phyloP scores from a whole-genome alignment of 192 early-diverging fungal species.

The Obelidium mucronatum region DNA sequence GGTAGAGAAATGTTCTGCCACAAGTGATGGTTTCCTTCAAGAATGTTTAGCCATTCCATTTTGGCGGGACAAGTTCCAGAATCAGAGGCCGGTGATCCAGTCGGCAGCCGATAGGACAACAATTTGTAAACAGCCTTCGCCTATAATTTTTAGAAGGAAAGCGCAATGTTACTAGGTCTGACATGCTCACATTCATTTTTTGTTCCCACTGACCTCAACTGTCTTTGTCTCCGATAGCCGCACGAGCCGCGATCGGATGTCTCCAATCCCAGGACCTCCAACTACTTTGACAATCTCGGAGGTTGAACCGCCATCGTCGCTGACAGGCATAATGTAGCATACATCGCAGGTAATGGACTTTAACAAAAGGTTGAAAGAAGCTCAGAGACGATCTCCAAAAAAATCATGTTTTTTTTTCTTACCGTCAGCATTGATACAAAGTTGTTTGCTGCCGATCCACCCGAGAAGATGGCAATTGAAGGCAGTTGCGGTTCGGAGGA shows the following conservation, averaged over 20 bases:
- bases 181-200: background rate
- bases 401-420: no score
- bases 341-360: slow-evolving; percentile 63
- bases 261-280: slow-evolving; percentile 79
- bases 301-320: slow-evolving; percentile 68
- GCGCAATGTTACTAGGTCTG: background rate
- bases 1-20: slow-evolving; percentile 55
- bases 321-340: slow-evolving; percentile 72
- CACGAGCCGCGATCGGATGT: slow-evolving; percentile 71
- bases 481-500: no score
- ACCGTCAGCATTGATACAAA: slow-evolving; percentile 66
- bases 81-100: slow-evolving; percentile 53
- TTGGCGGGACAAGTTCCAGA: slow-evolving; percentile 50
- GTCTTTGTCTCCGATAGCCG: slow-evolving; percentile 69
- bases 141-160: slow-evolving; percentile 42
- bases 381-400: background rate
- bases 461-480: slow-evolving; percentile 70
- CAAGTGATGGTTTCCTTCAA: slow-evolving; percentile 71
- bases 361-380: background rate
- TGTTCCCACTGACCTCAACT: slow-evolving; percentile 35
- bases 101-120: slow-evolving; percentile 71
- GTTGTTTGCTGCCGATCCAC: slow-evolving; percentile 78
- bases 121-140: slow-evolving; percentile 70
- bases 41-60: slow-evolving; percentile 74
- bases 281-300: slow-evolving; percentile 73